A percentile compares a stretch with the other conserved stretches of the same genome.
phyloP scores from a whole-genome alignment of 108 stramenopile genomes.

The Aurantiochytrium sp. region DNA sequence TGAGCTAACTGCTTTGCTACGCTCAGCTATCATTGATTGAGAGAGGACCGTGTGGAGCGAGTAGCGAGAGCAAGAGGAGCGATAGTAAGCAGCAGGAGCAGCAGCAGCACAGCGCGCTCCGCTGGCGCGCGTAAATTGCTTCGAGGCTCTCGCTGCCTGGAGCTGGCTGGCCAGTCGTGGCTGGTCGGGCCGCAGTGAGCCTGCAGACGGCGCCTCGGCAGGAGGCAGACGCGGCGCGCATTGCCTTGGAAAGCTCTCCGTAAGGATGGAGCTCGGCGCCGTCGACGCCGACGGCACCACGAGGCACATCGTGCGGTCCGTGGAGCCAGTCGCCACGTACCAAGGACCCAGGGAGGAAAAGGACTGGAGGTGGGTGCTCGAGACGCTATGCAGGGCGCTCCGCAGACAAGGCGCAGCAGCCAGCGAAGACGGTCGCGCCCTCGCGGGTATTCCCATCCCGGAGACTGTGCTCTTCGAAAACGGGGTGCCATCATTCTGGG shows the following conservation, averaged over 20 bases:
- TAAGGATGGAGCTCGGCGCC: not conserved
- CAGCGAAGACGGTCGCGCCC: not conserved
- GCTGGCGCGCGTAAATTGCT: no score
- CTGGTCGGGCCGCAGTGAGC: no score
- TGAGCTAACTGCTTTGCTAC: no score
- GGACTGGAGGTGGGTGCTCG: not conserved
- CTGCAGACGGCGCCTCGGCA: no score
- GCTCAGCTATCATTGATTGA: no score
- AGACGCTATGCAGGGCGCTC: not conserved
- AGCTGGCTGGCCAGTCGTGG: no score
- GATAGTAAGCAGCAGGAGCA: no score
- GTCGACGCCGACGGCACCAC: not conserved
- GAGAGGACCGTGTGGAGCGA: no score
- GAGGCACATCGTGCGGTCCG: not conserved
- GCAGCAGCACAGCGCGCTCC: no score
- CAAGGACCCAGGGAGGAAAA: not conserved
- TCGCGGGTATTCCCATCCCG: not conserved
- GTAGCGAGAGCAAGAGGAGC: no score
- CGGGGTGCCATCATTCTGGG: not conserved
- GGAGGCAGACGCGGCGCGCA: not conserved
- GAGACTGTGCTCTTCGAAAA: conserved; percentile 17
- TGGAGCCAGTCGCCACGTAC: not conserved
- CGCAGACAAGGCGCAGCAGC: not conserved
- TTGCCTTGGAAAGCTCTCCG: not conserved
- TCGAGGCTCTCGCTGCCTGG: no score